Evolutionary conservation across 2,329 filamentous ascomycete species (phyloP).

Genomic region (Corinectria fuckeliana): DNA sequence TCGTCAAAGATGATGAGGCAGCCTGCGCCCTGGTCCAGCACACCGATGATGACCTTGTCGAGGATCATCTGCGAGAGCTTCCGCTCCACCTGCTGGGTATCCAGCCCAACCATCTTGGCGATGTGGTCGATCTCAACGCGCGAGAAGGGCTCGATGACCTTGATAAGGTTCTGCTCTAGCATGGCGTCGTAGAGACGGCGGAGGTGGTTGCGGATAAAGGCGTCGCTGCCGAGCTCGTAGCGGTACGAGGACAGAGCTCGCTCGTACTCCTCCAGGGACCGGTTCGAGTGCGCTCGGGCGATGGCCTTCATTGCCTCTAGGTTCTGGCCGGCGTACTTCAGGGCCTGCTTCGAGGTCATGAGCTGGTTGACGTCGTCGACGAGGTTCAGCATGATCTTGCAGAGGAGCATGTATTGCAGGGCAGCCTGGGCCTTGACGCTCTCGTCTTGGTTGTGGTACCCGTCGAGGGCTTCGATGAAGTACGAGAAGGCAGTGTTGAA

Average conservation of each 20-base stretch:
- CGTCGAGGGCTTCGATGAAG: slow-evolving; percentile 98
- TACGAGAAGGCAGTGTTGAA: slow-evolving; percentile 99
- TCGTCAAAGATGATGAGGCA: slow-evolving; percentile 98
- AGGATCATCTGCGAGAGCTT: slow-evolving; percentile 99
- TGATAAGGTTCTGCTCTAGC: slow-evolving; percentile 99
- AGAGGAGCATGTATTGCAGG: slow-evolving; percentile 98
- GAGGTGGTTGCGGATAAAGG: slow-evolving; percentile 96
- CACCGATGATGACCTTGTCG: slow-evolving; percentile 97
- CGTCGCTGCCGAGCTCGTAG: slow-evolving; percentile 91
- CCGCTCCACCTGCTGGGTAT: slow-evolving; percentile 95
- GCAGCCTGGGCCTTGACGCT: slow-evolving; percentile 90
- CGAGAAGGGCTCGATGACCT: slow-evolving; percentile 99
- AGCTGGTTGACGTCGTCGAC: slow-evolving; percentile 95
- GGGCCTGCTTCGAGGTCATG: slow-evolving; percentile 94
- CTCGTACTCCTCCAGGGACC: slow-evolving; percentile 97
- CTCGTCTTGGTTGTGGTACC: slow-evolving; percentile 94
- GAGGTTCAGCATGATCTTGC: slow-evolving; percentile 99
- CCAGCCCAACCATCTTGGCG: slow-evolving; percentile 95
- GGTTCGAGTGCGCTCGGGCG: slow-evolving; percentile 91
- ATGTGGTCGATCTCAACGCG: slow-evolving; percentile 96
- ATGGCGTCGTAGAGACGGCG: slow-evolving; percentile 96
- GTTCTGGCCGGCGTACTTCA: slow-evolving; percentile 94
- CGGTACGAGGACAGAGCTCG: slow-evolving; percentile 87
- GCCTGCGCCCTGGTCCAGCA: slow-evolving; percentile 95
- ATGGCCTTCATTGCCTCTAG: slow-evolving; percentile 99